Evolutionary conservation across 2,329 filamentous ascomycete genomes (phyloP), one percentile per base, ranked within the genome.

Genomic region (Claviceps maximensis): DNA sequence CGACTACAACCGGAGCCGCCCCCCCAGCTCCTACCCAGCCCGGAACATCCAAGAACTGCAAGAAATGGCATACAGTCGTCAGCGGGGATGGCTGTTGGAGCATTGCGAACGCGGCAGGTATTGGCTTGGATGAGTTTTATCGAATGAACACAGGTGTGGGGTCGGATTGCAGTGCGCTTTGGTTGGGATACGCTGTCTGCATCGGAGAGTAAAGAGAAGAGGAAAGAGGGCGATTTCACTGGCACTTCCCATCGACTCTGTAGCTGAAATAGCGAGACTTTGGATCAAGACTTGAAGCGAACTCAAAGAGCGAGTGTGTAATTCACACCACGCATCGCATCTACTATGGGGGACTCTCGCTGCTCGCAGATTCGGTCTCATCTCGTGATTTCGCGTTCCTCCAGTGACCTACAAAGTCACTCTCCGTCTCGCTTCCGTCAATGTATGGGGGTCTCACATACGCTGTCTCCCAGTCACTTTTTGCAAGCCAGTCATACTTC

Each of bases 61-160:
- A 49, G 12, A 49, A 38, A 25, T 49, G 33, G 47, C 47, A 49
- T 27, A 38, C 33, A 13, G 47, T 49, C 8, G 29, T 23, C 15
- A 49, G 33, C 9, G 47, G 47, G 9, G 31, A 49, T 12, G 47
- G 47, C 13, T 49, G 47, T 17, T 49, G 33, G 27, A 25, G 19
- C 33, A 49, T 49, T 21, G 33, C 47, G 27, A 33, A 38, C 9
- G 33, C 47, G n/a, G 41, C 41, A 25, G 36, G 23, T 12, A 50
- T 50, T 15, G 40, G 21, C 21, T 29, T 50, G 15, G 48, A 50
- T 42, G 48, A 50, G 19, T 50, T 50, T n/a, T 42, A 50, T 38
- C 19, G 23, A 10, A 25, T 40, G 48, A 50, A 50, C 36, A 40
- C 48, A 7, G 33, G 23, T 12, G 48, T 50, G 19, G 29, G 36